phyloP scores from a whole-genome alignment of 2,329 filamentous ascomycete genomes.

The Hypomyces rosellus region DNA sequence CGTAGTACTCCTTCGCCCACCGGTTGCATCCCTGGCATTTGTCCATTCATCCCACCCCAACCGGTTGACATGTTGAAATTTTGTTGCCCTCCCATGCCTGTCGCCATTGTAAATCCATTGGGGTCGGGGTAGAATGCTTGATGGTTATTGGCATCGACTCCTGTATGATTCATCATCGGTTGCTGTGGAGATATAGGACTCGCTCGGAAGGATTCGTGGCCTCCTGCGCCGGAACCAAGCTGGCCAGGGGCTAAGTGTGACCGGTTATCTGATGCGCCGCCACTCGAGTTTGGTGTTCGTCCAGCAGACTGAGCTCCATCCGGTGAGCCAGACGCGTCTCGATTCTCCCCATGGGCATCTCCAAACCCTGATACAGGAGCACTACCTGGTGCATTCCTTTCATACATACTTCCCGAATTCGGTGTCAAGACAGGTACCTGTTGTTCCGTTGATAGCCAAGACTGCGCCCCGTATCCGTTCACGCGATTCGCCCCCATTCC shows the following conservation, averaged over 20 bases:
- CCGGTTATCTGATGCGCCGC: constrained; percentile 24
- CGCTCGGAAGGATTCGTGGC: constrained; percentile 43
- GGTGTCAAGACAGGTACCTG: constrained; percentile 32
- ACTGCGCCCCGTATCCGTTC: constrained; percentile 23
- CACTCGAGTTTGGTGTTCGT: constrained; percentile 55
- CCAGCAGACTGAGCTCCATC: constrained; percentile 45
- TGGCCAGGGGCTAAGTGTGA: constrained; percentile 24
- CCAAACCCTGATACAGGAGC: constrained; percentile 32
- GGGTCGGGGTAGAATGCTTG: constrained; percentile 35
- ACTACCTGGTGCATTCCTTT: constrained; percentile 25
- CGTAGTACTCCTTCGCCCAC: constrained; percentile 52
- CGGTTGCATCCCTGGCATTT: constrained; percentile 43
- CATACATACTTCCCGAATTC: constrained; percentile 27
- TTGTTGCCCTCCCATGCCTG: constrained; percentile 18
- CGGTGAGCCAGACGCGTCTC: constrained; percentile 43
- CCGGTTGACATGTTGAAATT: constrained; percentile 38
- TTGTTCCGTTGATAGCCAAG: constrained; percentile 36
- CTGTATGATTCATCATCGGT: constrained; percentile 30
- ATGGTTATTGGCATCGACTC: constrained; percentile 30
- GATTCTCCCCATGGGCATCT: constrained; percentile 38
- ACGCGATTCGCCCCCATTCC: constrained; percentile 14
- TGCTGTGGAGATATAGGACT: constrained; percentile 44
- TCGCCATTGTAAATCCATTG: constrained; percentile 29
- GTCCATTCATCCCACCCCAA: constrained; percentile 38
- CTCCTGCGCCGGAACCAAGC: constrained; percentile 29